Percentiles rank a stretch among this genome's conserved stretches.
Conservation (phyloP, 345 rosid species). For the Rhodamnia rubescens region DNA sequence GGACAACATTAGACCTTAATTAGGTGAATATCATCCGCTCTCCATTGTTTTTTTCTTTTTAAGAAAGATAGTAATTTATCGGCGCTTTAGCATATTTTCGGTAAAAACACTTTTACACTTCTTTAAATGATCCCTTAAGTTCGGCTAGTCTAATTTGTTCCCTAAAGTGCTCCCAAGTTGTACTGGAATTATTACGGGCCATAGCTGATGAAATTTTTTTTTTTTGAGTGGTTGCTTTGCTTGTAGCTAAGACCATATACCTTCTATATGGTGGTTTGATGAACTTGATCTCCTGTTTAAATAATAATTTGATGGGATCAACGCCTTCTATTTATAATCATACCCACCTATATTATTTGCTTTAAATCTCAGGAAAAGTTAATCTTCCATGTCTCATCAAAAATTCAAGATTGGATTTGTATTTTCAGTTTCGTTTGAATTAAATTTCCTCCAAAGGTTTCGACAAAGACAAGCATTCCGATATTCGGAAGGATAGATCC, state of each 20-base stretch:
- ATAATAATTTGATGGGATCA: not conserved
- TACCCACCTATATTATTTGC: not conserved
- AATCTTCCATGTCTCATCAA: not conserved
- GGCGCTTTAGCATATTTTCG: not conserved
- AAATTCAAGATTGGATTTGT: not conserved
- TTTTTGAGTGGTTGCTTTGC: too few species aligned
- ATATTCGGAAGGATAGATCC: not conserved
- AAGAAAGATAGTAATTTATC: not conserved
- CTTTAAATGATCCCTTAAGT: not conserved
- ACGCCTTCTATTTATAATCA: not conserved
- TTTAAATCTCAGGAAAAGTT: not conserved
- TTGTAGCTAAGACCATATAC: too few species aligned
- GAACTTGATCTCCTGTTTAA: not conserved
- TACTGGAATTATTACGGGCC: not conserved
- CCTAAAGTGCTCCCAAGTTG: not conserved
- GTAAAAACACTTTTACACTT: not conserved
- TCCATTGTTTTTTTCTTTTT: not conserved
- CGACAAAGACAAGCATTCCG: fast-evolving
- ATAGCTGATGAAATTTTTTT: not conserved
- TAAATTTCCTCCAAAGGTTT: not conserved
- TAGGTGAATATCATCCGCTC: not conserved
- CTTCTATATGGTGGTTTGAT: too few species aligned
- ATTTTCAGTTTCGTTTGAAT: not conserved
- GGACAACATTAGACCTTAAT: not conserved
- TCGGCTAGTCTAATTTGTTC: not conserved